Evolutionary conservation across 495 filamentous ascomycete species (phyloP), one percentile per base, ranked within the genome.

Genomic region (Neurospora sublineolata): DNA sequence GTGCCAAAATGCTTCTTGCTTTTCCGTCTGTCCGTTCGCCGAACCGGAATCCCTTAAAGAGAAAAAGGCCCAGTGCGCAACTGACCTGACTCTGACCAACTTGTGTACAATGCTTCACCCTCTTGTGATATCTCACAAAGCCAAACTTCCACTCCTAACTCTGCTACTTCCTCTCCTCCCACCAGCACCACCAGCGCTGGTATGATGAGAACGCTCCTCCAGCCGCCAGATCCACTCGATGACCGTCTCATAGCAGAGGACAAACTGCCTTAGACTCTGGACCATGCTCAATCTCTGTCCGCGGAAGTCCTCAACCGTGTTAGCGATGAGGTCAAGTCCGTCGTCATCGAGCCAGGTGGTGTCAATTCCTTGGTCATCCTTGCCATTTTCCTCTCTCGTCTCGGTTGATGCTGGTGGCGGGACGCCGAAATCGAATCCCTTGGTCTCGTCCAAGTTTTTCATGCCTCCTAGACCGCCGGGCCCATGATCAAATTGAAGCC

Each of bases 231-330:
- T 81, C 95, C 95, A 99, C 80, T 98, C 95, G 52, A 97, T 82
- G 9, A 97, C 87, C 37, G 91, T 96, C 81, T 99, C 95, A 79
- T 99, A 99, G 77, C 95, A 99, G 44, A 99, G 87, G 70, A 97
- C 94, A 81, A 90, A 99, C 80, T 99, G 95, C 73, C 93, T 87
- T 73, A 99, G 83, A 75, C 91, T 97, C 81, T 99, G 95, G 70
- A 99, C 94, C 95, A 98, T 98, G 82, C 93, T 97, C 8, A 97
- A 81, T 71, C 95, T 83, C 81, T 99, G 96, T 9, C 84, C 84
- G 39, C 95, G 85, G 77, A 99, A 96, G 77, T 97, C 93, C 74
- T 93, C 89, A 5, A 99, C 94, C 0, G 93, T 94, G 77, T 89
- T 89, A 70, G 90, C 89, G 64, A 99, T 87, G 71, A 98, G 80